phyloP scores from a whole-genome alignment of 164 flowering plant species.

The Cinnamomum micranthum region DNA sequence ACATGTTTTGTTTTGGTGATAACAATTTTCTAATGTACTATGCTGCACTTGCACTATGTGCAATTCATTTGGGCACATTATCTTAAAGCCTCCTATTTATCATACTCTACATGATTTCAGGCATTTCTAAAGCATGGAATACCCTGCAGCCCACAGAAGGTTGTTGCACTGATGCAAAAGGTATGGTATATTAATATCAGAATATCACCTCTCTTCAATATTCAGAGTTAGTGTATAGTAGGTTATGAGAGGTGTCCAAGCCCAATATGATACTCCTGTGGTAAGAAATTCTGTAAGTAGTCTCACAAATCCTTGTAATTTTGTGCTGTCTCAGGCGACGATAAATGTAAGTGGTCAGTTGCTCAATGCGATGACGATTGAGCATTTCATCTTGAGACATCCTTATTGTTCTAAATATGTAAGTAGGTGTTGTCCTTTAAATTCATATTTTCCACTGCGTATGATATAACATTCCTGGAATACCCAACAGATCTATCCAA shows the following conservation, averaged over 20 bases:
- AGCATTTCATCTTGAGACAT: slow-evolving; percentile 85
- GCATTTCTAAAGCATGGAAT: slow-evolving; percentile 78
- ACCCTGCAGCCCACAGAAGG: slow-evolving; percentile 67
- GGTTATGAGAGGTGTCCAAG: too few species aligned
- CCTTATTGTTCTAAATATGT: slow-evolving; percentile 79
- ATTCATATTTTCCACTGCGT: not conserved
- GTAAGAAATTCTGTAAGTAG: not conserved
- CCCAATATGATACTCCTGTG: too few species aligned
- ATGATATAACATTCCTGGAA: not conserved
- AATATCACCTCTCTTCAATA: too few species aligned
- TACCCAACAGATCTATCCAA: slow-evolving; percentile 44
- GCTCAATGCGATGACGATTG: slow-evolving; percentile 74
- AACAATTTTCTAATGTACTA: too few species aligned
- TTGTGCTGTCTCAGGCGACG: slow-evolving; percentile 48
- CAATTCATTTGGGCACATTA: not conserved
- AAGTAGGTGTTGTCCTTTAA: slow-evolving; percentile 19
- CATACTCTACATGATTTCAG: slow-evolving; percentile 30
- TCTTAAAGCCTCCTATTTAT: not conserved
- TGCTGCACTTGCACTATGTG: too few species aligned
- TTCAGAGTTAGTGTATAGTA: not conserved
- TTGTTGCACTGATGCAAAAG: slow-evolving; percentile 73
- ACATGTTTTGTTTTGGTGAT: too few species aligned
- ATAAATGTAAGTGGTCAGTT: slow-evolving; percentile 70
- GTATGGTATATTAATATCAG: slow-evolving; percentile 25
- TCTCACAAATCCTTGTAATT: not conserved